Evolutionary conservation across 2,329 filamentous ascomycete species (phyloP), one percentile per base, ranked within the genome.

Genomic region (Xylaria polymorpha): DNA sequence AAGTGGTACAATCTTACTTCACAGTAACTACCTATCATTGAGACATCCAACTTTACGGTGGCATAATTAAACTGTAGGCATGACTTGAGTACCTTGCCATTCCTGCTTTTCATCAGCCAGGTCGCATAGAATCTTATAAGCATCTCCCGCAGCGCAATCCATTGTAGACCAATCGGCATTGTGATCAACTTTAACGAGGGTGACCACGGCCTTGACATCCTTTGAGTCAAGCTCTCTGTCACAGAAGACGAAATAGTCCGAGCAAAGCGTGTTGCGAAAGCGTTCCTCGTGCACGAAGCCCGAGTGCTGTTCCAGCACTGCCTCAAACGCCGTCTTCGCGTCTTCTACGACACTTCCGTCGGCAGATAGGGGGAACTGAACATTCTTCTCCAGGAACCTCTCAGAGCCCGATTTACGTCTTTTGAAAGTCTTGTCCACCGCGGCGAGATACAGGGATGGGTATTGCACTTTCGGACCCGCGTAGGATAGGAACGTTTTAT

Each of bases 211-310:
- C 18, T 35, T 18, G 12, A n/a, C n/a, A 39, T 64, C 51, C 3
- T 18, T 20, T 2, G 61, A 22, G 18, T 29, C 15, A 15, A 64
- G 53, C 10, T 32, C 20, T 29, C n/a, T 5, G n/a, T 64, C 61
- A 14, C 61, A 64, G 32, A 25, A 64, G 41, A 64, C 41, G 7
- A 58, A 58, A 50, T 48, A 64, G 1, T 18, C 14, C 6, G 51
- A 12, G 12, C 10, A 35, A 6, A 58, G 32, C 53, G 61, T 48
- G 18, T 41, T 8, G 29, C 53, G 4, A 20, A 64, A 64, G 12
- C 61, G 41, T n/a, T 58, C 61, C 29, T 64, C 29, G n/a, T 41
- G 53, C 32, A 64, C 61, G 14, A 32, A 64, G 4, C 53, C 41
- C 61, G 50, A 57, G 12, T 64, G 61, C 29, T 64, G 51, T 39